Conservation (phyloP, 306 rosid species). For the Acacia melanoxylon region DNA sequence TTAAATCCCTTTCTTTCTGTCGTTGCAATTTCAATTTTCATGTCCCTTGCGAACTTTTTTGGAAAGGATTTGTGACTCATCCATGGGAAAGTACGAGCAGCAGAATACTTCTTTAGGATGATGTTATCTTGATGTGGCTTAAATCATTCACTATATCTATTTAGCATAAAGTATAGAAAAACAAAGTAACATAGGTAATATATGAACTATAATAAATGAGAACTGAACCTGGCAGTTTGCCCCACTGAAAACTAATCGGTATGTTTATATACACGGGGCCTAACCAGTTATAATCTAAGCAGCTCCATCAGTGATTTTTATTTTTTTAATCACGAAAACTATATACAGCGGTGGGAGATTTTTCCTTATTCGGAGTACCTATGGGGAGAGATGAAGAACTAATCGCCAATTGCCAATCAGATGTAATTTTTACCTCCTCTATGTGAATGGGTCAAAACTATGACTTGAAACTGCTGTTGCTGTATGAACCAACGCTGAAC, state of each 20-base stretch:
- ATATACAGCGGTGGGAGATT: conserved; percentile 32
- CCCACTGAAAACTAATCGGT: too few species aligned
- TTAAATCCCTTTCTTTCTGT: too few species aligned
- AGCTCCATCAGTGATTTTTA: conserved; percentile 1
- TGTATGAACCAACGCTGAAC: conserved; percentile 7
- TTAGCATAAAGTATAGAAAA: neutral
- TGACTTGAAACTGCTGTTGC: conserved; percentile 17
- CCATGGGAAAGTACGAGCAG: too few species aligned
- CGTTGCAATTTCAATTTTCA: too few species aligned
- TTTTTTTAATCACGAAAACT: conserved; percentile 11
- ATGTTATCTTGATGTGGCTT: too few species aligned
- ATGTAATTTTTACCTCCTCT: conserved; percentile 38
- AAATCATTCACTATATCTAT: too few species aligned
- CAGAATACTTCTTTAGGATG: too few species aligned
- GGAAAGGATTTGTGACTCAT: too few species aligned
- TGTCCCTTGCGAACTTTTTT: too few species aligned
- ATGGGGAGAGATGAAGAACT: neutral
- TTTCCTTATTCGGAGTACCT: conserved; percentile 25
- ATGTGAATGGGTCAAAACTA: conserved; percentile 10
- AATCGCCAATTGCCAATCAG: conserved; percentile 30
- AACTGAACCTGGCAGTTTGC: neutral
- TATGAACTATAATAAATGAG: neutral
- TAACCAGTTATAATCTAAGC: conserved; percentile 3
- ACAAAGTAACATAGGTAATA: neutral
- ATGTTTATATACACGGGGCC: neutral